Evolutionary conservation across 768 basidiomycete genomes (phyloP).

Genomic region (Gymnopilus junonius): DNA sequence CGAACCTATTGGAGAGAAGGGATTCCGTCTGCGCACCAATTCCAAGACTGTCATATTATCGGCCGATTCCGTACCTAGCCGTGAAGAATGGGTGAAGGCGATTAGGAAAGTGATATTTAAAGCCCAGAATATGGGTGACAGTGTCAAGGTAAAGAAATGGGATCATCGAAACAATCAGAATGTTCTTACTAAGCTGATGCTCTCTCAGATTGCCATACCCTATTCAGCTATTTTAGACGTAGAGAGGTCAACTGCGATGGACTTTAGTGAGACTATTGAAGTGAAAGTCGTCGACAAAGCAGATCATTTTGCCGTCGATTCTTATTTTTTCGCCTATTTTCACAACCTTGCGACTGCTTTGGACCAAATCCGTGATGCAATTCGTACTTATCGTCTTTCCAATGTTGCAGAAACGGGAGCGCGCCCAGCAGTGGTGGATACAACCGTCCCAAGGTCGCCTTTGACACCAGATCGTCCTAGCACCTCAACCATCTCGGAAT

Average conservation of each 20-base stretch:
- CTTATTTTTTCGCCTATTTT: slow-evolving; percentile 96
- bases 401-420: slow-evolving; percentile 33
- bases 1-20: slow-evolving; percentile 77
- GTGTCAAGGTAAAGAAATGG: slow-evolving; percentile 71
- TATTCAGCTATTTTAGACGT: slow-evolving; percentile 89
- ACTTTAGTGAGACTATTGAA: slow-evolving; percentile 96
- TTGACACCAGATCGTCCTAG: slow-evolving; percentile 43
- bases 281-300: slow-evolving; percentile 87
- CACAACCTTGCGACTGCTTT: slow-evolving; percentile 77
- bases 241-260: slow-evolving; percentile 86
- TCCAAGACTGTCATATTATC: slow-evolving; percentile 73
- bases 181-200: neutral
- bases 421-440: slow-evolving; percentile 58
- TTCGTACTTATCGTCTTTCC: slow-evolving; percentile 56
- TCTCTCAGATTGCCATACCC: slow-evolving; percentile 83
- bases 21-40: slow-evolving; percentile 83
- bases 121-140: slow-evolving; percentile 95
- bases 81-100: slow-evolving; percentile 96
- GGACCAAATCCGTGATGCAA: slow-evolving; percentile 79
- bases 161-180: neutral
- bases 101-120: slow-evolving; percentile 95
- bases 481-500: slow-evolving; percentile 35
- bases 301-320: slow-evolving; percentile 79
- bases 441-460: slow-evolving; percentile 51
- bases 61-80: slow-evolving; percentile 81